Evolutionary conservation across 495 filamentous ascomycete genomes (phyloP), one percentile per base, ranked within the genome.

Genomic region (Penicillium lagena): DNA sequence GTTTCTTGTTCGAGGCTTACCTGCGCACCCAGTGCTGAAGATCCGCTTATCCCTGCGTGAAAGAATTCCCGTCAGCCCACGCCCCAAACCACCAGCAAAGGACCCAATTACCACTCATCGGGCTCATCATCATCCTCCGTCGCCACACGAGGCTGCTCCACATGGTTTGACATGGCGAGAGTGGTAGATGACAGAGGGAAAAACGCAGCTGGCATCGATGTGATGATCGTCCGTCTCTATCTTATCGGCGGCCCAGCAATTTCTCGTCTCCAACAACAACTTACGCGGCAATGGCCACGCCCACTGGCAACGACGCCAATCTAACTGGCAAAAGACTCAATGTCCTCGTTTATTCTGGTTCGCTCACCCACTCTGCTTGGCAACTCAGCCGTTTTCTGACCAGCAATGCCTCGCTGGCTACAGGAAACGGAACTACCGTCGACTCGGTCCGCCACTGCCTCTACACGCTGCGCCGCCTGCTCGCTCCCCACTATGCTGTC

Each of bases 401-500:
- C 45, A 45, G 53, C 47, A 46, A 42, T 35, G 45, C 22, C 22
- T 22, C 22, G 22, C 22, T 45, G 42, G 37, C 48, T 34, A 58
- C 40, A 95, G 90, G 90, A 45, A 80, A 80, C 54, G 93, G 93
- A 41, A 86, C 83, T 32, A 94, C 91, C 7, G 71, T 85, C 42
- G 86, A 90, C 59, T 95, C 90, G 29, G 87, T 96, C 41, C 82
- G 87, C 17, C 91, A 97, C 64, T 88, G 84, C 58, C 76, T 95
- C 46, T 94, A 87, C 63, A 86, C 86, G 35, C 79, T 98, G 12
- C 87, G 90, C 50, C 83, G 87, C 28, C 77, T 97, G 7, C 80
- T 97, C n/a, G 89, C 89, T 12, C 86, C 89, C 33, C 86, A 89
- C 63, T 96, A 97, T 64, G 94, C 91, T 41, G 89, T 98, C 47